Evolutionary conservation across 805 yeast species (phyloP), one percentile per base, ranked within the genome.

Genomic region (Blastobotrys peoriensis): DNA sequence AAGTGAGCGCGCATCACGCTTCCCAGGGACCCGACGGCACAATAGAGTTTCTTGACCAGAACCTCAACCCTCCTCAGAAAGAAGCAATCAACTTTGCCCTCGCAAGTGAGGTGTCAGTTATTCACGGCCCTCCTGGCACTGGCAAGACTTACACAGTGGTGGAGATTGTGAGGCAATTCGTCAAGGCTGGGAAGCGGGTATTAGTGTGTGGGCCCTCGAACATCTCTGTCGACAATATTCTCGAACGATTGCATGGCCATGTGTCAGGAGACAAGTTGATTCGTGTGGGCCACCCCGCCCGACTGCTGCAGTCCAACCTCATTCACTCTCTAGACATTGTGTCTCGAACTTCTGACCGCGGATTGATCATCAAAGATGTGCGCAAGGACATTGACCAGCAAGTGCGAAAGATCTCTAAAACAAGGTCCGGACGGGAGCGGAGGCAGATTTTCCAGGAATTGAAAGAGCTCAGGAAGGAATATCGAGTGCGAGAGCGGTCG

Each of bases 121-220:
- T 83, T 4, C 91, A 83, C 57, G 91, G 91, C 0, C 91, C 91
- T 0, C 89, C 89, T 0, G 91, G 91, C 3, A 83, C 91, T 0
- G 91, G 91, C 8, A 83, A 83, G 58, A 91, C 98, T 0, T 82
- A 81, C 50, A 89, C 97, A 0, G 55, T 91, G 4, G 79, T 89
- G 6, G 97, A 91, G 56, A 66, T 86, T 5, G 80, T 88, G 30
- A 75, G 83, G 41, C 96, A 89, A 58, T 66, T 87, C 41, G 70
- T 78, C 1, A 67, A 66, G 5, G 44, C 39, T 2, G 75, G 76
- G 5, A 70, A 75, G 49, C 62, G 88, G 37, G 80, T 91, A 0
- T 66, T 91, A 22, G 89, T 91, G 0, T 89, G 97, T 66, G 97
- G 96, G 0, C 95, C 98, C 0, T 88, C 97, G 0, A 91, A 91